Conservation (phyloP, 2,329 filamentous ascomycete genomes). For the Monascus ruber region DNA sequence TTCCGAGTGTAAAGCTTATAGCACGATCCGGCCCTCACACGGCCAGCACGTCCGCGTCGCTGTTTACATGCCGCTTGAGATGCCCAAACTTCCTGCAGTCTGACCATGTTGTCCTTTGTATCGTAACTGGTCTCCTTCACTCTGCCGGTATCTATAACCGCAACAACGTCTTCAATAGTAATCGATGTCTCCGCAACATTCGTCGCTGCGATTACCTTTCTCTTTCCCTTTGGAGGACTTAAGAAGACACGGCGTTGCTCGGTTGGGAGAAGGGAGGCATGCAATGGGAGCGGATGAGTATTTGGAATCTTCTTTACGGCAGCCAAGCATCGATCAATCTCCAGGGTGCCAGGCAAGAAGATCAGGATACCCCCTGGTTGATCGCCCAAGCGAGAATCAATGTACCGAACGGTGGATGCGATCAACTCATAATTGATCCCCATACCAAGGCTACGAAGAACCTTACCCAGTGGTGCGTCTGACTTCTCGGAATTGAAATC, state of each 20-base stretch:
- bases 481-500: constrained; percentile 32
- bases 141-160: constrained; percentile 86
- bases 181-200: constrained; percentile 98
- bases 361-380: constrained; percentile 84
- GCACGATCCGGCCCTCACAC: constrained; percentile 81
- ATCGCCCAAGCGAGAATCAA: constrained; percentile 63
- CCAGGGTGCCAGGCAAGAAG: constrained; percentile 82
- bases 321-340: constrained; percentile 73
- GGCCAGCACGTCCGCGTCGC: constrained; percentile 79
- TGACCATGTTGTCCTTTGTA: constrained; percentile 82
- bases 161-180: constrained; percentile 94
- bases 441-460: constrained; percentile 62
- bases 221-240: constrained; percentile 61
- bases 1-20: constrained; percentile 91
- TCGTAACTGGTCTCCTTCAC: constrained; percentile 97
- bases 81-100: constrained; percentile 89
- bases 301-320: constrained; percentile 53
- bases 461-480: constrained; percentile 49
- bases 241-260: constrained; percentile 85
- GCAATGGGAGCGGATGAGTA: constrained; percentile 72
- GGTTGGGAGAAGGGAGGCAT: constrained; percentile 77
- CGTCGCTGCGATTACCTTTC: constrained; percentile 88
- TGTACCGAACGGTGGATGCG: constrained; percentile 64
- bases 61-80: constrained; percentile 91
- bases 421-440: constrained; percentile 89